Evolutionary conservation across 441 rosid species (phyloP).

Genomic region (Daphne laureola): DNA sequence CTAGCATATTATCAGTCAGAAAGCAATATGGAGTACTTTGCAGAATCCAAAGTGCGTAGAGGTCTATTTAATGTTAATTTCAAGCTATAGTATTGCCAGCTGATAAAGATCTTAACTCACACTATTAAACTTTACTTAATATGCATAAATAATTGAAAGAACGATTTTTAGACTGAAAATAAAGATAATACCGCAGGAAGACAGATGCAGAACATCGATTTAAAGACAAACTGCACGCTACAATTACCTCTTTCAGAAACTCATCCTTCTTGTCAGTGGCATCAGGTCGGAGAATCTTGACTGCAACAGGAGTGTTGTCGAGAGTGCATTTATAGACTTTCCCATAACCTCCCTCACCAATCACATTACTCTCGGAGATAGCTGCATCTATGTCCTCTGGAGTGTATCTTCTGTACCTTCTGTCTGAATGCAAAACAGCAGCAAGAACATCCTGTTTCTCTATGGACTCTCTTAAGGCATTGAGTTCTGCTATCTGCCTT

Average conservation of each 20-base stretch:
- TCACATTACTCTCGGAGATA: slow-evolving; percentile 50
- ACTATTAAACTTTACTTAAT: too few species aligned
- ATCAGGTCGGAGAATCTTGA: slow-evolving; percentile 62
- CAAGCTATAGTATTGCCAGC: too few species aligned
- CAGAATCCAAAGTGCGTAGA: too few species aligned
- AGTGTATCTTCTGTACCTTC: slow-evolving; percentile 63
- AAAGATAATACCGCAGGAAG: too few species aligned
- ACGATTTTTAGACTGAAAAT: too few species aligned
- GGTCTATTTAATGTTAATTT: too few species aligned
- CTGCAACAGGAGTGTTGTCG: slow-evolving; percentile 77
- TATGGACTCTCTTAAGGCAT: slow-evolving; percentile 46
- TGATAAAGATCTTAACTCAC: too few species aligned
- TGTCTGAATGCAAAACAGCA: slow-evolving; percentile 52
- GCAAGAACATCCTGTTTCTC: slow-evolving; percentile 62
- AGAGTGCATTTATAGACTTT: slow-evolving; percentile 80
- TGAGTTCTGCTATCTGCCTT: slow-evolving; percentile 67
- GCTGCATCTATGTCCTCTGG: slow-evolving; percentile 53
- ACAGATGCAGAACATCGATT: too few species aligned
- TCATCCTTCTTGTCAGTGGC: slow-evolving; percentile 53
- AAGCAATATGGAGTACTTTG: too few species aligned
- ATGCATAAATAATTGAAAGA: too few species aligned
- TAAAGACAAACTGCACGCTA: background rate
- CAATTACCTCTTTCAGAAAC: slow-evolving; percentile 70
- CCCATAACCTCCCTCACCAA: slow-evolving; percentile 85
- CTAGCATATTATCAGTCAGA: too few species aligned